Evolutionary conservation across 192 early-diverging fungal genomes (phyloP).

Genomic region (Pilobolus umbonatus): DNA sequence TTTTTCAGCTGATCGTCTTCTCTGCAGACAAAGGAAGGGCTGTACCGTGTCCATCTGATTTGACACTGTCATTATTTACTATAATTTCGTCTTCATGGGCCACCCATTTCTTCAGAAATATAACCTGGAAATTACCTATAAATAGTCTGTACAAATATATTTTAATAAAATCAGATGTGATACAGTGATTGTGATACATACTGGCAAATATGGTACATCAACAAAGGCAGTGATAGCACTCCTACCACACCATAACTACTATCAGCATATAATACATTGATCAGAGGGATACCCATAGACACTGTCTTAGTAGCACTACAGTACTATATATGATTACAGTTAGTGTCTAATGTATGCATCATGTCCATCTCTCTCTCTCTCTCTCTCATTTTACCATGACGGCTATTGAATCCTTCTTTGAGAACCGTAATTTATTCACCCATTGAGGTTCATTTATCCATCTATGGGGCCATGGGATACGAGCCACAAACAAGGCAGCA

Average conservation of each 20-base stretch:
- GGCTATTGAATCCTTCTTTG: slow-evolving; percentile 51
- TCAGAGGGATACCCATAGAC: slow-evolving; percentile 64
- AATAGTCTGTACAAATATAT: slow-evolving; percentile 28
- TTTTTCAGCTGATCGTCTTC: too few species aligned
- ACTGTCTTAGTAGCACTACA: slow-evolving; percentile 68
- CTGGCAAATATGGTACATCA: slow-evolving; percentile 54
- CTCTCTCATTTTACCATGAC: slow-evolving; percentile 30
- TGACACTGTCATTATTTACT: not conserved
- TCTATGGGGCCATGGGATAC: slow-evolving; percentile 29
- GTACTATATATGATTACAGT: slow-evolving; percentile 28
- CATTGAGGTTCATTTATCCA: slow-evolving; percentile 20
- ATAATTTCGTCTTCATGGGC: slow-evolving; percentile 16
- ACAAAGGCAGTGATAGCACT: slow-evolving; percentile 49
- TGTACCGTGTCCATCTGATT: too few species aligned
- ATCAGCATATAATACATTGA: slow-evolving; percentile 58
- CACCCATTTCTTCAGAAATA: slow-evolving; percentile 49
- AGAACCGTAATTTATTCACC: slow-evolving; percentile 22
- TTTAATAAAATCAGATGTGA: not conserved
- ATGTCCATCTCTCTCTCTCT: not conserved
- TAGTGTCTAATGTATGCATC: not conserved
- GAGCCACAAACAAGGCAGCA: slow-evolving; percentile 38
- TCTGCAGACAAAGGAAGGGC: too few species aligned
- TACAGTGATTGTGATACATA: not conserved
- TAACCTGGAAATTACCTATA: slow-evolving; percentile 51
- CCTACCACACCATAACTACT: slow-evolving; percentile 37